phyloP scores from a whole-genome alignment of 805 yeast species.

The Candida saitoana region DNA sequence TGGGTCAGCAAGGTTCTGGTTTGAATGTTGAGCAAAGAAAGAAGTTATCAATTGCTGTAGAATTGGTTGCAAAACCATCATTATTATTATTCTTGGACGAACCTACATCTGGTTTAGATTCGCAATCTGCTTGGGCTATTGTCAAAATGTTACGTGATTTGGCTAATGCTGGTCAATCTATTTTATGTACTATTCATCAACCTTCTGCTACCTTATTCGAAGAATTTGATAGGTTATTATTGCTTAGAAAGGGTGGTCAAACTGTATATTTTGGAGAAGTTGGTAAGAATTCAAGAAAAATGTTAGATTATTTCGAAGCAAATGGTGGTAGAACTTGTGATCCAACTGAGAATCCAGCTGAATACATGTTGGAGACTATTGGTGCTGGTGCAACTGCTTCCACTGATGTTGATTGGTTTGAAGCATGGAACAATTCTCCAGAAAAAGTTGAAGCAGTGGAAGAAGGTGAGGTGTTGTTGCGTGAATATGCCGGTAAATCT shows the following conservation, averaged over 20 bases:
- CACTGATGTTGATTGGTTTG: conserved; percentile 56
- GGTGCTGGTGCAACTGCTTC: conserved; percentile 78
- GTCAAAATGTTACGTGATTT: conserved; percentile 38
- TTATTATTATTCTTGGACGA: conserved; percentile 38
- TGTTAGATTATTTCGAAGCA: conserved; percentile 64
- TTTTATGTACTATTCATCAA: conserved; percentile 67
- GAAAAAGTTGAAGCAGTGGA: conserved; percentile 11
- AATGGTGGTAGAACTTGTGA: conserved; percentile 56
- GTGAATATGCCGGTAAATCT: neutral
- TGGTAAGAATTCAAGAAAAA: conserved; percentile 56
- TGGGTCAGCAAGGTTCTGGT: conserved; percentile 72
- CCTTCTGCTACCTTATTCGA: conserved; percentile 77
- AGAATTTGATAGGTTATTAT: conserved; percentile 69
- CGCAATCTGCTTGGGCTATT: conserved; percentile 42
- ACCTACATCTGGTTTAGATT: conserved; percentile 43
- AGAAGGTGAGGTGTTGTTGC: conserved; percentile 5
- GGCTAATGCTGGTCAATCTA: conserved; percentile 40
- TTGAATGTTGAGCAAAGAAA: conserved; percentile 40
- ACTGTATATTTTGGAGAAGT: conserved; percentile 82
- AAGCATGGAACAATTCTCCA: conserved; percentile 47
- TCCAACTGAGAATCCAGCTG: conserved; percentile 42
- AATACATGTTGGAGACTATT: conserved; percentile 86
- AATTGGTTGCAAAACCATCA: conserved; percentile 38
- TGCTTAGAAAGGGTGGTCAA: conserved; percentile 70
- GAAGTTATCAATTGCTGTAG: conserved; percentile 40